These are phyloP conservation scores for Pythium periplocum DNA, from an alignment of 352 stramenopile species.

Conservation along the genomic window DNA sequence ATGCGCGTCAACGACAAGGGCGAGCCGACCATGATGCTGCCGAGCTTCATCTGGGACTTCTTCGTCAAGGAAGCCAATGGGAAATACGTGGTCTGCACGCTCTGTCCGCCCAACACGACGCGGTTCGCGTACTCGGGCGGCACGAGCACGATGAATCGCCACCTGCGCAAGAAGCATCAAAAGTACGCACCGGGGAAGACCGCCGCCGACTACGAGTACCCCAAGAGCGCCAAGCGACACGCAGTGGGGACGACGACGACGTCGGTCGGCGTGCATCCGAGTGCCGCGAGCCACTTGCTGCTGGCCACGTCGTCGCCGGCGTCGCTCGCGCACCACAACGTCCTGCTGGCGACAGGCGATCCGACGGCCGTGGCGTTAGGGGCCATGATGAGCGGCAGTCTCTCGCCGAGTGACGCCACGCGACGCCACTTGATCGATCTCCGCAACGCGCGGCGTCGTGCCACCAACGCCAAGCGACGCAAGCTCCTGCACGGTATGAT, in stretches of 20 bases:
- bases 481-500: slow-evolving; percentile 38
- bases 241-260: slow-evolving; percentile 3
- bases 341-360: not conserved
- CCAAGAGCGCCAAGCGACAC: slow-evolving; percentile 17
- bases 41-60: slow-evolving; percentile 84
- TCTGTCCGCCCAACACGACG: slow-evolving; percentile 59
- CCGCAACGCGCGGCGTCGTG: slow-evolving; percentile 41
- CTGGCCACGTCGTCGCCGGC: slow-evolving; percentile 5
- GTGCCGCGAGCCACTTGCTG: not conserved
- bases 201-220: slow-evolving; percentile 65
- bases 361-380: not conserved
- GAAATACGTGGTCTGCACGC: slow-evolving; percentile 76
- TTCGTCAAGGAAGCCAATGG: slow-evolving; percentile 71
- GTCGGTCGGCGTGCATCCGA: not conserved
- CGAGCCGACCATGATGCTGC: slow-evolving; percentile 59
- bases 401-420: slow-evolving; percentile 41
- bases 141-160: slow-evolving; percentile 82
- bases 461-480: slow-evolving; percentile 29
- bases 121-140: slow-evolving; percentile 80
- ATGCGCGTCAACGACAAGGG: slow-evolving; percentile 41
- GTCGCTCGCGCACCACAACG: not conserved
- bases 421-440: slow-evolving; percentile 56
- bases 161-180: slow-evolving; percentile 76
- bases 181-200: slow-evolving; percentile 75
- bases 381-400: slow-evolving; percentile 14